Base-by-base conservation (phyloP, 352 stramenopile genomes). In the Discostella stelligera region DNA sequence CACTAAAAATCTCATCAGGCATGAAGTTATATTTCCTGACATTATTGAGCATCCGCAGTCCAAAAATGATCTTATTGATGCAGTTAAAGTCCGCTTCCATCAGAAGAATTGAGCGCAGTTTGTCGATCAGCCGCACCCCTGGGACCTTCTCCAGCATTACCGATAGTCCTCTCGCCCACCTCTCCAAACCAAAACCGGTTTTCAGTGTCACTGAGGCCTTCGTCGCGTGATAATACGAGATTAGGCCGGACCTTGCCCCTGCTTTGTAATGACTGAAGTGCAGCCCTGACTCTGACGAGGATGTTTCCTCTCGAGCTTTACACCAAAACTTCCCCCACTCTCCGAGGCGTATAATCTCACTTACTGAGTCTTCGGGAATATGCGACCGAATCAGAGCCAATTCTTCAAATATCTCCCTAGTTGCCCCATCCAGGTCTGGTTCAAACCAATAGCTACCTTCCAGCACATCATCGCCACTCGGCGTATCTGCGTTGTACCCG, bases 211-310 rank as follows among this genome's bases (percentile, higher is more conserved):
- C n/a, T n/a, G n/a, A n/a, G n/a, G n/a, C n/a, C n/a, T n/a, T n/a
- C n/a, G n/a, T n/a, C n/a, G n/a, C 9, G 67, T 79, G 18, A 79
- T 54, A 7, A 62, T 23, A 7, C 25, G n/a, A 14, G 56, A 82
- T n/a, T n/a, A n/a, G n/a, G n/a, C n/a, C n/a, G n/a, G n/a, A 0
- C 61, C 60, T 18, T 84, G 77, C 2, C n/a, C n/a, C n/a, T n/a
- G n/a, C n/a, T n/a, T n/a, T n/a, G n/a, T n/a, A n/a, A n/a, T n/a
- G n/a, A n/a, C 71, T 60, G 37, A 84, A 84, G 41, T 79, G 72
- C 0, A 85, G 55, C 11, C 62, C 39, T 9, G 71, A 81, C 3
- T 65, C 21, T 7, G 77, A 85, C 0, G 77, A n/a, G n/a, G n/a
- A n/a, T n/a, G n/a, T n/a, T n/a, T n/a, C n/a, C n/a, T n/a, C n/a